phyloP scores from a whole-genome alignment of 441 rosid species.

The Monsonia emarginata region DNA sequence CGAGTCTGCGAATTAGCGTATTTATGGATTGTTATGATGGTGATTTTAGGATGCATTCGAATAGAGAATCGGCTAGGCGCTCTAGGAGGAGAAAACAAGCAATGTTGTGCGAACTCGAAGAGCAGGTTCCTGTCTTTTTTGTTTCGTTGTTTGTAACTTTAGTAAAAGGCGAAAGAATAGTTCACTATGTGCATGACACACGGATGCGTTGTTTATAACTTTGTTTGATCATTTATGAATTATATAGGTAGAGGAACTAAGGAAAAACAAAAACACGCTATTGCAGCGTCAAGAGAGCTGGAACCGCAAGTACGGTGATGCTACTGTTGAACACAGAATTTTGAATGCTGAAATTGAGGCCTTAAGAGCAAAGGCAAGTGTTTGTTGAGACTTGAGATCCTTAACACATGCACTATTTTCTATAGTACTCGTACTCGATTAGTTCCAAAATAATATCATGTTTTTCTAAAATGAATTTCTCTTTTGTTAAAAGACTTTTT shows the following conservation, averaged over 20 bases:
- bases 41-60: not conserved
- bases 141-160: not conserved
- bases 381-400: not conserved
- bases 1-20: not conserved
- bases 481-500: too few relatives aligned
- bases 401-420: too few relatives aligned
- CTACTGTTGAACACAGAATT: conserved; percentile 1
- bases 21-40: not conserved
- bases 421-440: too few relatives aligned
- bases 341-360: conserved; percentile 1
- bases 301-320: conserved; percentile 3
- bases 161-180: conserved; percentile 71
- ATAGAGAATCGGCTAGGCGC: conserved; percentile 3
- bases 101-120: not conserved
- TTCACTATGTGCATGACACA: conserved; percentile 47
- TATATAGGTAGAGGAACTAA: conserved; percentile 3
- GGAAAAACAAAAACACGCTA: not conserved
- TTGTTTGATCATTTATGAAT: not conserved
- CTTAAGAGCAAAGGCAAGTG: conserved; percentile 2
- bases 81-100: conserved; percentile 4
- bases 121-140: not conserved
- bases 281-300: conserved; percentile 1
- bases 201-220: not conserved
- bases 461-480: too few relatives aligned
- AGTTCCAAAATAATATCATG: too few relatives aligned